Percentiles rank a stretch among this genome's conserved stretches.
These are phyloP conservation scores for Zoysia matrella DNA, from an alignment of 202 grass and related monocot species.

Conservation along the genomic window DNA sequence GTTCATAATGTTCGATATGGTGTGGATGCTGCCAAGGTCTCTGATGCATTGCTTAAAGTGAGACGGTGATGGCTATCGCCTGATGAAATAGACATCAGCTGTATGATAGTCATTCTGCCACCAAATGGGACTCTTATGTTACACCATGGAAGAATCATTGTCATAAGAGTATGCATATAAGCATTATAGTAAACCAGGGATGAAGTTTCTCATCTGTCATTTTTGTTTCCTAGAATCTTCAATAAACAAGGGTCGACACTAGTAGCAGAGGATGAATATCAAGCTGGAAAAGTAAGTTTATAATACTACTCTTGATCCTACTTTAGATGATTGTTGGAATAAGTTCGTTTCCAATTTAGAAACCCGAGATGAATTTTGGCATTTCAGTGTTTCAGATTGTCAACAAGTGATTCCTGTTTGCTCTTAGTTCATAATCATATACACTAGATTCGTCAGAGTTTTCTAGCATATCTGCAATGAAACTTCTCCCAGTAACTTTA, in stretches of 20 bases:
- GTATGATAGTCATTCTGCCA: slow-evolving; percentile 17
- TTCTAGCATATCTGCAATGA: slow-evolving; percentile 2
- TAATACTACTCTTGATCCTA: not conserved
- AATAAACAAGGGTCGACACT: slow-evolving; percentile 7
- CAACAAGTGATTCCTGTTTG: not conserved
- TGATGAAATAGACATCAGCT: slow-evolving; percentile 16
- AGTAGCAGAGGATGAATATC: slow-evolving; percentile 23
- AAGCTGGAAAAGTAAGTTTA: slow-evolving; percentile 11
- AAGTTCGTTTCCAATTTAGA: not conserved
- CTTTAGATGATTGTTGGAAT: not conserved
- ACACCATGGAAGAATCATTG: no score
- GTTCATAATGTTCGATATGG: slow-evolving; percentile 77
- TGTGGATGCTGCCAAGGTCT: slow-evolving; percentile 75
- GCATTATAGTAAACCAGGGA: slow-evolving; percentile 26
- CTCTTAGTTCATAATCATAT: no score
- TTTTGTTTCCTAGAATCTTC: slow-evolving; percentile 23
- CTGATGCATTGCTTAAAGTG: slow-evolving; percentile 55
- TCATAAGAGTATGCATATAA: not conserved
- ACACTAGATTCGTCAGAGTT: not conserved
- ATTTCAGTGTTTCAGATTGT: slow-evolving; percentile 31
- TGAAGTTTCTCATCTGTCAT: slow-evolving; percentile 5
- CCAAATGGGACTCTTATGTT: not conserved
- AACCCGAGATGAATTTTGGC: not conserved
- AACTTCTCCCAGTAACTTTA: not conserved
- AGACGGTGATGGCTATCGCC: slow-evolving; percentile 14